Base-by-base conservation (phyloP, 169 alveolate species). In the Plasmodium relictum region DNA sequence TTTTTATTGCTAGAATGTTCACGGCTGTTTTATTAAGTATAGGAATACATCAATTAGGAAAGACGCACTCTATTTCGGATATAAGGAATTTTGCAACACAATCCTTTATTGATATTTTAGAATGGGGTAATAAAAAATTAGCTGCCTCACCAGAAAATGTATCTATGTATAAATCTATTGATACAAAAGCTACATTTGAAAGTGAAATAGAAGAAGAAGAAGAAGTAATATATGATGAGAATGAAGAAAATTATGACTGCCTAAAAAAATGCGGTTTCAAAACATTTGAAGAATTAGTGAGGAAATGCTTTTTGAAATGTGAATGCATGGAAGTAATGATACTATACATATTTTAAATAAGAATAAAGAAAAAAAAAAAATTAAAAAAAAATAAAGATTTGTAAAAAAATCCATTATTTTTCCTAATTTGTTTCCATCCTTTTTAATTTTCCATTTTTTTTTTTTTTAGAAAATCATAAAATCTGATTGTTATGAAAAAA, bases 111-210 rank as follows among this genome's bases (percentile, higher is more conserved):
- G 97, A 95, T 73, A 93, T 95, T 18, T 72, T 95, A 20, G 97
- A 95, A 52, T 95, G 97, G 97, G 97, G 97, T 26, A 95, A 95
- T 89, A 91, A 95, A 61, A 95, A 95, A 87, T 83, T 94, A 50
- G 87, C 95, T 24, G 96, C 94, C 0, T 61, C 88, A n/a, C 93
- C 92, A 9, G 74, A 48, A 58, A 89, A 44, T 92, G 72, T 65
- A 59, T 93, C 71, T 3, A 92, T 94, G 88, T 93, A 92, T 59
- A 93, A 94, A 56, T 86, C 93, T 41, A 74, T 94, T 16, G 78
- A 89, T 18, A 72, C 93, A 91, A 91, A 93, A 65, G 86, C 96
- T 62, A 73, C 93, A 14, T 94, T 94, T 56, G 93, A 85, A 39
- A 54, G 31, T 3, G 59, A 72, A 18, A 94, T 45, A 50, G 92